These are phyloP conservation scores for Nidula microcarpa DNA, from an alignment of 768 basidiomycete genomes.

Conservation along the genomic window DNA sequence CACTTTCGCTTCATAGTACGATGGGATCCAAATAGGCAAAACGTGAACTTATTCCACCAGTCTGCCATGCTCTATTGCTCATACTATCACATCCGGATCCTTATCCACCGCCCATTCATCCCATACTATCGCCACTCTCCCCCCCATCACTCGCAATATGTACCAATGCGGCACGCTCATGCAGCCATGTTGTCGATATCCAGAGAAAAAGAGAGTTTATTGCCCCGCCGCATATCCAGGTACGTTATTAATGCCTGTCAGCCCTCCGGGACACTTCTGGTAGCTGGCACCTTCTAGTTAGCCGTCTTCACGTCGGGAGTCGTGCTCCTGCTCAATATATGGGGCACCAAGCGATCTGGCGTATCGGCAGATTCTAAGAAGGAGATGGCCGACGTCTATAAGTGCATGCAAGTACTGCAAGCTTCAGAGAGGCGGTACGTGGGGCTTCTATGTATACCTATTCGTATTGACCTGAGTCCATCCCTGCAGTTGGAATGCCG, in stretches of 20 bases:
- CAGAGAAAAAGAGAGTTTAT: conserved; percentile 32
- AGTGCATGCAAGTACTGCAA: conserved; percentile 54
- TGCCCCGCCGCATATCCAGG: conserved; percentile 31
- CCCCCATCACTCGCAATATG: conserved; percentile 75
- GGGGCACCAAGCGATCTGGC: conserved; percentile 55
- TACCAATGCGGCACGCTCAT: conserved; percentile 80
- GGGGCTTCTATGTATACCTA: not conserved
- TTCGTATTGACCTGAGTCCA: not conserved
- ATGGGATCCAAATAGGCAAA: conserved; percentile 47
- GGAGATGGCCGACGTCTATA: conserved; percentile 64
- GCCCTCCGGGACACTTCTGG: not conserved
- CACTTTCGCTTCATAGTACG: conserved; percentile 27
- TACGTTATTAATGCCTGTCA: conserved; percentile 9
- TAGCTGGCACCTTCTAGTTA: conserved; percentile 17
- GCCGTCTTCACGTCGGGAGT: conserved; percentile 44
- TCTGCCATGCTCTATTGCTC: conserved; percentile 50
- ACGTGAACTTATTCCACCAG: conserved; percentile 50
- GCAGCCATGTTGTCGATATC: conserved; percentile 70
- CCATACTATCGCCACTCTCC: conserved; percentile 45
- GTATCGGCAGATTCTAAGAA: conserved; percentile 42
- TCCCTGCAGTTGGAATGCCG: conserved; percentile 28
- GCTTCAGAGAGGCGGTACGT: conserved; percentile 25
- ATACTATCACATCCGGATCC: conserved; percentile 63
- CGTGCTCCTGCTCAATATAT: conserved; percentile 65
- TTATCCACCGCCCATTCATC: conserved; percentile 78